Evolutionary conservation across 1,284 basidiomycete genomes (phyloP).

Genomic region (Cystobasidiaceae sp.): DNA sequence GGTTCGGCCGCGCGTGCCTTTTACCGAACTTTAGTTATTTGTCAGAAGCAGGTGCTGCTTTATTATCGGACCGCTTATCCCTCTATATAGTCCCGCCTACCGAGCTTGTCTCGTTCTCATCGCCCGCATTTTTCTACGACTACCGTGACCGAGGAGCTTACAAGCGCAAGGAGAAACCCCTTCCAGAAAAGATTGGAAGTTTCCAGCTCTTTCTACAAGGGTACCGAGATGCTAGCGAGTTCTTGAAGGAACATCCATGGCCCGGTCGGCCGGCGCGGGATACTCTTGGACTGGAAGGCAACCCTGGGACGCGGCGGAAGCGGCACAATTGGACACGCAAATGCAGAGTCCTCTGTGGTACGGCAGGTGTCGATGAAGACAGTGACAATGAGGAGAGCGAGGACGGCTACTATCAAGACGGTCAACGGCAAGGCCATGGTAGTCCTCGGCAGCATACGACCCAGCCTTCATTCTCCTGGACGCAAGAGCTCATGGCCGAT

Average conservation of each 20-base stretch:
- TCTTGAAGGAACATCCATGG: conserved; percentile 77
- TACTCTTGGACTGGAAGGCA: conserved; percentile 63
- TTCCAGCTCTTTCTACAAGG: conserved; percentile 84
- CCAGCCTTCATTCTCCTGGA: conserved; percentile 43
- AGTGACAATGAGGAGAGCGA: conserved; percentile 65
- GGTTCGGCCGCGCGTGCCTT: conserved; percentile 69
- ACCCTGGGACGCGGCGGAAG: conserved; percentile 57
- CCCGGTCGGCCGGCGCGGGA: conserved; percentile 76
- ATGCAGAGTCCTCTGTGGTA: conserved; percentile 41
- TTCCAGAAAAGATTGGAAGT: conserved; percentile 84
- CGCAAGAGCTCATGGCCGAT: conserved; percentile 43
- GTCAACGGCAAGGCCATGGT: conserved; percentile 51
- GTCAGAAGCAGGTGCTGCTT: conserved; percentile 55
- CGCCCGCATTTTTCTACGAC: conserved; percentile 81
- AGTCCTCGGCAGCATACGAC: conserved; percentile 56
- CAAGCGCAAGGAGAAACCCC: conserved; percentile 69
- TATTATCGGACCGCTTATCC: conserved; percentile 68
- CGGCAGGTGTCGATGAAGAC: conserved; percentile 54
- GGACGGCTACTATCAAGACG: conserved; percentile 53
- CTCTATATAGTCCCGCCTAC: conserved; percentile 80
- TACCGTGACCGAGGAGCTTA: conserved; percentile 60
- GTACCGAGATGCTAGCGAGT: conserved; percentile 81
- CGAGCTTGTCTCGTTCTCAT: conserved; percentile 72
- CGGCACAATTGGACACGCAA: conserved; percentile 50
- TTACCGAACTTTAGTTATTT: conserved; percentile 63